Percentiles rank a stretch among this genome's conserved stretches.
These are phyloP conservation scores for Vigna trinervia DNA, from an alignment of 306 rosid species.

Conservation along the genomic window DNA sequence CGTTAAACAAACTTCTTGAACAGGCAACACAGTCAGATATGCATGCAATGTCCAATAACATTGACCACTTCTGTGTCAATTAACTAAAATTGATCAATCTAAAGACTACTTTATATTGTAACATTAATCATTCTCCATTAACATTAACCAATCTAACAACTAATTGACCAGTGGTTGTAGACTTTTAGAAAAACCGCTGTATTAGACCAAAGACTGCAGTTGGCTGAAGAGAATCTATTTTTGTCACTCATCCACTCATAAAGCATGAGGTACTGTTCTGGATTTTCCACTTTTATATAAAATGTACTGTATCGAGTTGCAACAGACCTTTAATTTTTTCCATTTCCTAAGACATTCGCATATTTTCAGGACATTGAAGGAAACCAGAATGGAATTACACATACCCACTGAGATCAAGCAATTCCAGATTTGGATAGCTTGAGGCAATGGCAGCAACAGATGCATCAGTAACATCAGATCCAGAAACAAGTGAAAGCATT, in stretches of 20 bases:
- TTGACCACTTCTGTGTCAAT: background rate
- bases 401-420: conserved; percentile 98
- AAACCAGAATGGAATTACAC: conserved; percentile 38
- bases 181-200: background rate
- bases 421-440: conserved; percentile 75
- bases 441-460: conserved; percentile 97
- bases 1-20: background rate
- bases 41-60: background rate
- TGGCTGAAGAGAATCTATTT: background rate
- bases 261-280: background rate
- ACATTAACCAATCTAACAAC: background rate
- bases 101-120: background rate
- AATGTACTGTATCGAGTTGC: conserved; percentile 9
- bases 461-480: conserved; percentile 93
- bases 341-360: background rate
- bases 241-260: background rate
- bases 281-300: background rate
- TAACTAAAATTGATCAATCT: too few relatives aligned
- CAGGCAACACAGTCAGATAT: conserved; percentile 7
- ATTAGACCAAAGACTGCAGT: background rate
- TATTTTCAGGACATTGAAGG: conserved; percentile 4
- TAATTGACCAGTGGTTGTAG: background rate
- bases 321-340: background rate
- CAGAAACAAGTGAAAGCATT: conserved; percentile 96
- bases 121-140: background rate